Evolutionary conservation across 108 stramenopile genomes (phyloP).

Genomic region (Pseudonitzschia multistriata): DNA sequence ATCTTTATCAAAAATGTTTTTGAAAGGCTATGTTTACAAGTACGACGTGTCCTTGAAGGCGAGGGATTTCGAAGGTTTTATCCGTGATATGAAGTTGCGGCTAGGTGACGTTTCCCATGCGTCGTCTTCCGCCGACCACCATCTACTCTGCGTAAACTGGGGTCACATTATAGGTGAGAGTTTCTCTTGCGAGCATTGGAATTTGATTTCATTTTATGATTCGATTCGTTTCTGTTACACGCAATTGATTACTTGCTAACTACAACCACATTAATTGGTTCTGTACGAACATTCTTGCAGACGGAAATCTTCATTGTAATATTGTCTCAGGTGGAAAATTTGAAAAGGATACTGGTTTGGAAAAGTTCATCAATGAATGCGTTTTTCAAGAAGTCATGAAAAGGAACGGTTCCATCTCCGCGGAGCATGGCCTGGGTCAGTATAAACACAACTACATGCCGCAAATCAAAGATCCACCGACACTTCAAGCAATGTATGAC

Average conservation of each 20-base stretch:
- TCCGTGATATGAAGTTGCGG: slow-evolving; percentile 48
- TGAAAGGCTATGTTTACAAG: slow-evolving; percentile 86
- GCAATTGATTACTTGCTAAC: neutral
- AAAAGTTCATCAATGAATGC: slow-evolving; percentile 60
- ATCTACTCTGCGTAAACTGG: slow-evolving; percentile 48
- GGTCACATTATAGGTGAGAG: slow-evolving; percentile 73
- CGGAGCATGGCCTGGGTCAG: slow-evolving; percentile 98
- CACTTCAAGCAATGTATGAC: slow-evolving; percentile 54
- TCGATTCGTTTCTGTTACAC: neutral
- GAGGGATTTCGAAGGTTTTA: slow-evolving; percentile 65
- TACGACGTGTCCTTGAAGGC: slow-evolving; percentile 92
- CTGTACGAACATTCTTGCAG: slow-evolving; percentile 12
- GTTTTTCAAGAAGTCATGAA: slow-evolving; percentile 69
- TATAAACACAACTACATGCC: slow-evolving; percentile 66
- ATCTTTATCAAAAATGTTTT: neutral
- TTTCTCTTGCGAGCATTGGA: neutral
- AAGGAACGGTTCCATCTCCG: slow-evolving; percentile 92
- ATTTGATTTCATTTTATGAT: neutral
- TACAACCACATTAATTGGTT: neutral
- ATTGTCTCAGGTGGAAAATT: slow-evolving; percentile 58
- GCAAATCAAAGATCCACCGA: slow-evolving; percentile 37
- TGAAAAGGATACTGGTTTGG: slow-evolving; percentile 36
- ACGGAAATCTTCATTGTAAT: slow-evolving; percentile 96
- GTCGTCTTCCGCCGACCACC: slow-evolving; percentile 13
- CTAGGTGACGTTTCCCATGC: slow-evolving; percentile 19